Percentiles rank a stretch among this genome's conserved stretches.
phyloP scores from a whole-genome alignment of 2,329 filamentous ascomycete genomes.

The Whalleya microplaca region DNA sequence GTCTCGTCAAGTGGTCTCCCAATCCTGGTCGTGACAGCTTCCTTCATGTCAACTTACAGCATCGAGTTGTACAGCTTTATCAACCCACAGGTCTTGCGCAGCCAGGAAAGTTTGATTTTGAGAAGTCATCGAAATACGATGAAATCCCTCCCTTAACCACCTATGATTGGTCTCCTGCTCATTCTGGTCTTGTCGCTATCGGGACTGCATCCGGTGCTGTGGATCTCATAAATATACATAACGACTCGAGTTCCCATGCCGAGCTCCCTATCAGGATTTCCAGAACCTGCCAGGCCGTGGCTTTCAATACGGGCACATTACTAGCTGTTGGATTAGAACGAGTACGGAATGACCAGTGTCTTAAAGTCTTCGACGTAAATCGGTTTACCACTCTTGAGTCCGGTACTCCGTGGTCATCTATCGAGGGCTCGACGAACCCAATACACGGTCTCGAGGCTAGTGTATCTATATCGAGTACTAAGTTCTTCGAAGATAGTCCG shows the following conservation, averaged over 20 bases:
- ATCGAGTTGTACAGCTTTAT: constrained; percentile 65
- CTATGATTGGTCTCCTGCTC: constrained; percentile 68
- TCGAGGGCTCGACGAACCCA: constrained; percentile 56
- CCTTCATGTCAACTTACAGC: constrained; percentile 67
- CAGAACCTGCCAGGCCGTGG: constrained; percentile 78
- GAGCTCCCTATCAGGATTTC: constrained; percentile 75
- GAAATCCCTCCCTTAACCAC: constrained; percentile 67
- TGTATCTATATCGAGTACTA: constrained; percentile 79
- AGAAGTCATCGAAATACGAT: constrained; percentile 61
- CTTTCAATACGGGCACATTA: constrained; percentile 73
- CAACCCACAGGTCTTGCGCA: constrained; percentile 64
- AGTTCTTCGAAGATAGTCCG: constrained; percentile 79
- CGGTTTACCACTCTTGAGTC: constrained; percentile 57
- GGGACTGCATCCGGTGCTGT: constrained; percentile 77
- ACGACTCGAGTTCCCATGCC: constrained; percentile 66
- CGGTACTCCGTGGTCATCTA: constrained; percentile 53
- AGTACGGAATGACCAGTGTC: constrained; percentile 78
- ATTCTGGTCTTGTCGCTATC: constrained; percentile 71
- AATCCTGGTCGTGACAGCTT: constrained; percentile 62
- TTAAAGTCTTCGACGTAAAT: constrained; percentile 82
- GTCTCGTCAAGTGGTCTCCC: constrained; percentile 69
- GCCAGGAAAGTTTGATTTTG: constrained; percentile 60
- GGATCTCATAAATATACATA: constrained; percentile 73
- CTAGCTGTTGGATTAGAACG: constrained; percentile 80
- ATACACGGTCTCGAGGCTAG: constrained; percentile 63